Evolutionary conservation across 176 grass and related monocot species (phyloP).

Genomic region (Chloris gayana): DNA sequence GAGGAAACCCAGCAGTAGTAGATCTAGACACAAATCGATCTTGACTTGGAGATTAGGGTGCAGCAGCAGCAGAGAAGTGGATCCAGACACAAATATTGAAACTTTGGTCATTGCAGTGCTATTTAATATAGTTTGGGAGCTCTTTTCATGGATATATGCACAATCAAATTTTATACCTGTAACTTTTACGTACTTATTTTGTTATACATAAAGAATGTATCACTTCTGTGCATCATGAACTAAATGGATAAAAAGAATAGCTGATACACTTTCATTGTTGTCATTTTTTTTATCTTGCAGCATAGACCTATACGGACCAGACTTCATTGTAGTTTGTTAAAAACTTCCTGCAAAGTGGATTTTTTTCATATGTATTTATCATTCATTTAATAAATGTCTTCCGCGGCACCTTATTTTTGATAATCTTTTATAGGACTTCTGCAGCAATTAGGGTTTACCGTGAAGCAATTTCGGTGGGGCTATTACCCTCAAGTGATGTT

Average conservation of each 20-base stretch:
- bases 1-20: too few species aligned
- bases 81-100: too few species aligned
- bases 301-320: background rate
- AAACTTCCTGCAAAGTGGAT: background rate
- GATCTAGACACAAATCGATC: too few species aligned
- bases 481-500: constrained; percentile 74
- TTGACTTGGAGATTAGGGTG: too few species aligned
- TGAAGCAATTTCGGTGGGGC: constrained; percentile 63
- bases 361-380: background rate
- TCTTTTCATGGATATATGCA: background rate
- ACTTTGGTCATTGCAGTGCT: too few species aligned
- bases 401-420: constrained; percentile 21
- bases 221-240: background rate
- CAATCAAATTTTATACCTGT: background rate
- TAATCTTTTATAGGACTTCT: constrained; percentile 66
- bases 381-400: background rate
- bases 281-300: background rate
- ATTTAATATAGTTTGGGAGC: too few species aligned
- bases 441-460: constrained; percentile 72
- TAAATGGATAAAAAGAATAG: background rate
- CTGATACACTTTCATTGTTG: background rate
- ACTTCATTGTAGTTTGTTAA: background rate
- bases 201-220: background rate
- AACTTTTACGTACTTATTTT: background rate
- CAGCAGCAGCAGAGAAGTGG: too few species aligned